phyloP scores from a whole-genome alignment of 2,329 filamentous ascomycete species.

The Ophiocordyceps camponoti-saundersi region DNA sequence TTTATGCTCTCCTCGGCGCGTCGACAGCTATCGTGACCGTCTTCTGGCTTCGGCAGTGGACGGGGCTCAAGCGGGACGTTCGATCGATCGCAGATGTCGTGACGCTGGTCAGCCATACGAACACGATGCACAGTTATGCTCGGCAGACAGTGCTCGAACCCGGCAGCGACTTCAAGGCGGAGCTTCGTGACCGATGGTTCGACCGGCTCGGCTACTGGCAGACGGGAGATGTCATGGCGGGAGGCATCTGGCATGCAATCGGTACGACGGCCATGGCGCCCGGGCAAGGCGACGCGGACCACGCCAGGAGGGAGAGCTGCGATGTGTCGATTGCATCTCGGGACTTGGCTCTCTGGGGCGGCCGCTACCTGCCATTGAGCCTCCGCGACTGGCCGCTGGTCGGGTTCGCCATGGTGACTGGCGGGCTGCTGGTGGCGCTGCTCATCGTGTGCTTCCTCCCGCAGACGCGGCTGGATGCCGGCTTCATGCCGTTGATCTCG shows the following conservation, averaged over 20 bases:
- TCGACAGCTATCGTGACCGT: slow-evolving; percentile 35
- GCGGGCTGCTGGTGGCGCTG: slow-evolving; percentile 50
- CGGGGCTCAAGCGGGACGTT: slow-evolving; percentile 74
- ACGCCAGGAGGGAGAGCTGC: slow-evolving; percentile 12
- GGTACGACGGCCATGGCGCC: slow-evolving; percentile 29
- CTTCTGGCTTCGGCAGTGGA: slow-evolving; percentile 48
- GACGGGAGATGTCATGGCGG: slow-evolving; percentile 40
- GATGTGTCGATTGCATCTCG: slow-evolving; percentile 14
- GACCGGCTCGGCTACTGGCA: slow-evolving; percentile 81
- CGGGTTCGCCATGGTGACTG: slow-evolving; percentile 42
- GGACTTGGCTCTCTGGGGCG: slow-evolving; percentile 14
- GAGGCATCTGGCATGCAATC: slow-evolving; percentile 63
- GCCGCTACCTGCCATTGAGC: slow-evolving; percentile 62
- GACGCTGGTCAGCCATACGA: slow-evolving; percentile 62
- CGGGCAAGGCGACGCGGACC: slow-evolving; percentile 8
- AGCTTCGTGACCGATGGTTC: slow-evolving; percentile 36
- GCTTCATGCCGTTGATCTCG: slow-evolving; percentile 54
- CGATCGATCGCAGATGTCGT: slow-evolving; percentile 68
- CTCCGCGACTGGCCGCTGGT: slow-evolving; percentile 50
- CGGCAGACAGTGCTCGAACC: slow-evolving; percentile 41
- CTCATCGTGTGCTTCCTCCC: slow-evolving; percentile 66
- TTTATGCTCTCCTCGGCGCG: slow-evolving; percentile 53
- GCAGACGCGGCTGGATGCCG: slow-evolving; percentile 43
- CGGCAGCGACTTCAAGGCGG: slow-evolving; percentile 32
- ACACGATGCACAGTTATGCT: slow-evolving; percentile 56